Percentiles rank a stretch among this genome's conserved stretches.
Evolutionary conservation across 1,284 basidiomycete genomes (phyloP).

Genomic region (Trichosporon sp.): DNA sequence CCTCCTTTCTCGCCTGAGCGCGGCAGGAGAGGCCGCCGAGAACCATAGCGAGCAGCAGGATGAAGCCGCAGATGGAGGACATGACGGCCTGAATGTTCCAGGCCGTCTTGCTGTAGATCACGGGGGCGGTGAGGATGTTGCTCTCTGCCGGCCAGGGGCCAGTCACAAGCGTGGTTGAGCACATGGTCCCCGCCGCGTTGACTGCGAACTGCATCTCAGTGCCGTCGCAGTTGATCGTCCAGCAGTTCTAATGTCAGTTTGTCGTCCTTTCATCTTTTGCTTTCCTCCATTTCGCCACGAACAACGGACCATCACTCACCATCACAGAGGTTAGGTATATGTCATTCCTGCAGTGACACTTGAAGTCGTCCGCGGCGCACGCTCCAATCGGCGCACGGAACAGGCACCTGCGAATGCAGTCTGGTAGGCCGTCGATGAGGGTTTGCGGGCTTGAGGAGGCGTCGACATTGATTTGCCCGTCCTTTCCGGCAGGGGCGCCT

Average conservation of each 20-base stretch:
- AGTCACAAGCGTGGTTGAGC: slow-evolving; percentile 1
- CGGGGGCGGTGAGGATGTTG: slow-evolving; percentile 21
- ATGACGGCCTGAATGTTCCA: slow-evolving; percentile 26
- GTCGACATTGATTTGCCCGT: neutral
- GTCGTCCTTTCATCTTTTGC: neutral
- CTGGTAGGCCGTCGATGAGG: neutral
- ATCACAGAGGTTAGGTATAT: neutral
- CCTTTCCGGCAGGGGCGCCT: neutral
- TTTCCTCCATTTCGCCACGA: too few relatives aligned
- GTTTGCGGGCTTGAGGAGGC: neutral
- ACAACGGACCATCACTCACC: slow-evolving; percentile 4
- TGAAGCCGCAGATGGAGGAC: slow-evolving; percentile 21
- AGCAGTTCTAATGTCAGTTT: slow-evolving; percentile 23
- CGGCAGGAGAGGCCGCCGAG: slow-evolving; percentile 27
- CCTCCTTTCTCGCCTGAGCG: slow-evolving; percentile 24
- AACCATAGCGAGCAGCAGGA: slow-evolving; percentile 21
- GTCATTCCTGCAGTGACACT: slow-evolving; percentile 14
- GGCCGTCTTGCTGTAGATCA: slow-evolving; percentile 20
- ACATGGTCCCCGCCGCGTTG: neutral
- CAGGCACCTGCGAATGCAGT: neutral
- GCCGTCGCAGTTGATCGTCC: slow-evolving; percentile 19
- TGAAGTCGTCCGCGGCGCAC: neutral
- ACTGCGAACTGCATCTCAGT: neutral
- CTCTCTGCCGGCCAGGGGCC: neutral
- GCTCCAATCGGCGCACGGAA: neutral